Percentiles rank a stretch among this genome's conserved stretches.
Conservation (phyloP, 2,329 filamentous ascomycete genomes). For the Acarospora socialis region DNA sequence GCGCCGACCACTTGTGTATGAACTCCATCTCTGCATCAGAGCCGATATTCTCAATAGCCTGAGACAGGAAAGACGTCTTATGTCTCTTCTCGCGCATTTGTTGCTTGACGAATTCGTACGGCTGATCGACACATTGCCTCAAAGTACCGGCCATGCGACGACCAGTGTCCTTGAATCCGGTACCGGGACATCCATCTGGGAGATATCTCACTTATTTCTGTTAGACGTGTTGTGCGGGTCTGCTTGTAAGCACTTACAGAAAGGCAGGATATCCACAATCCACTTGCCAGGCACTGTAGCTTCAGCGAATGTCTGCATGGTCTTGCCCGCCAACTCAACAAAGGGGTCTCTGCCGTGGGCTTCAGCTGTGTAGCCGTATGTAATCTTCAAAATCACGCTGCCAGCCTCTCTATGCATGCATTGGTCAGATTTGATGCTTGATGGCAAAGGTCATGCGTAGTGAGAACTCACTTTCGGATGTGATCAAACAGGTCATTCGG, state of each 20-base stretch:
- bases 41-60: constrained; percentile 23
- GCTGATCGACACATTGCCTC: constrained; percentile 22
- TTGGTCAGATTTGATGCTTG: constrained; percentile 9
- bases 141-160: constrained; percentile 23
- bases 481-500: constrained; percentile 28
- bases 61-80: constrained; percentile 28
- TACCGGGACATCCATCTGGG: constrained; percentile 33
- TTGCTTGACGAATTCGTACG: constrained; percentile 30
- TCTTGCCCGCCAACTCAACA: constrained; percentile 27
- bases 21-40: constrained; percentile 20
- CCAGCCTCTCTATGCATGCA: constrained; percentile 22
- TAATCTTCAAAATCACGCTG: constrained; percentile 29
- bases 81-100: constrained; percentile 23
- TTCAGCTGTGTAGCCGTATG: constrained; percentile 33
- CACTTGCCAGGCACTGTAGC: constrained; percentile 30
- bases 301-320: constrained; percentile 27
- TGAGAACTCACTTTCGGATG: constrained; percentile 26
- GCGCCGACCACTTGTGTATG: constrained; percentile 29
- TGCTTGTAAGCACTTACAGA: constrained; percentile 18
- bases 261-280: constrained; percentile 33
- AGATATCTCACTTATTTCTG: constrained; percentile 22
- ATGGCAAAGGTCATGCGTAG: too few species aligned
- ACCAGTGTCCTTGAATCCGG: constrained; percentile 30
- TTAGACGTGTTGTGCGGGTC: background rate
- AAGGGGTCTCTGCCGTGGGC: constrained; percentile 28